These are phyloP conservation scores for Russula olivacea DNA, from an alignment of 768 basidiomycete species.

Conservation along the genomic window DNA sequence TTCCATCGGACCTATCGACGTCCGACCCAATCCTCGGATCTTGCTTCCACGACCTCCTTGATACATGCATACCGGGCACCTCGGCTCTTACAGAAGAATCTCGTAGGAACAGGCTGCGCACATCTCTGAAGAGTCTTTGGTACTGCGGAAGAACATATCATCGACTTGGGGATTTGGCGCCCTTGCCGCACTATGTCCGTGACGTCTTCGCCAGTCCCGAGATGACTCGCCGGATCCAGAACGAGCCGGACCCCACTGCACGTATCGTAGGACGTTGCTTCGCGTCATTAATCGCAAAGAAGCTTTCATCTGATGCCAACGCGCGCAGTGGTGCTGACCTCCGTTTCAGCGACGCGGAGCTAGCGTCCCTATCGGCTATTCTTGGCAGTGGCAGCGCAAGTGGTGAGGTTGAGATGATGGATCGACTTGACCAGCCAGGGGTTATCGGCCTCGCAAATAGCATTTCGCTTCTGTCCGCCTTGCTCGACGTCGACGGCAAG, in stretches of 20 bases:
- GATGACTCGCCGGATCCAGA: background rate
- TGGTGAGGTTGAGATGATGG: background rate
- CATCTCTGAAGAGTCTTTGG: background rate
- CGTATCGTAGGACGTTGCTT: background rate
- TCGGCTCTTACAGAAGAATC: background rate
- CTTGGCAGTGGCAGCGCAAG: background rate
- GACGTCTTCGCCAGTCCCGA: background rate
- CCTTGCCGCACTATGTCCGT: background rate
- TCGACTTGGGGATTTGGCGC: background rate
- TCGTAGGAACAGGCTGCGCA: background rate
- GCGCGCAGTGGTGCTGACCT: background rate
- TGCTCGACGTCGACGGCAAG: background rate
- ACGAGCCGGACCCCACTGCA: background rate
- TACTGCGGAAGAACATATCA: conserved; percentile 1
- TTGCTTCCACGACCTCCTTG: background rate
- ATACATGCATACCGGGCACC: background rate
- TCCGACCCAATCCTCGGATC: background rate
- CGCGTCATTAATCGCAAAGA: background rate
- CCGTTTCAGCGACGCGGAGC: background rate
- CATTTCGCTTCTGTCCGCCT: background rate
- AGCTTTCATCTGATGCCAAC: background rate
- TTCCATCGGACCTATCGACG: background rate
- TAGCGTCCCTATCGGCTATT: background rate
- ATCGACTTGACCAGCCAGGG: background rate
- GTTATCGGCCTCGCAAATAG: background rate